Base-by-base conservation (phyloP, 495 filamentous ascomycete species). In the Lophium mytilinum region DNA sequence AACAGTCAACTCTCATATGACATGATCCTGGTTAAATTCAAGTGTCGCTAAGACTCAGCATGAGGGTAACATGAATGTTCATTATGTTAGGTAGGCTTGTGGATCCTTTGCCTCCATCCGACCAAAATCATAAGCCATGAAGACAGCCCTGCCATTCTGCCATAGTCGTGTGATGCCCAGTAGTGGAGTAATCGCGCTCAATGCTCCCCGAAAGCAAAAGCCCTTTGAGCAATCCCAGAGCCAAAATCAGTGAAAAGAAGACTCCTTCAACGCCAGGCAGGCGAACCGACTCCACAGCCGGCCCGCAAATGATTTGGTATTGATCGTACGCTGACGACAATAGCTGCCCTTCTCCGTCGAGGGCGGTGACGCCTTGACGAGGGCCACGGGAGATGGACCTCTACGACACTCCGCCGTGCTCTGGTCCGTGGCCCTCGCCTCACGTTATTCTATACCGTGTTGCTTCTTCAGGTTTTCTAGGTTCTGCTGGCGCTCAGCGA, bases 391-490 rank as follows among this genome's bases (percentile, higher is more conserved):
- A 58, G 53, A 42, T 30, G 34, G 10, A 47, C 48, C 59, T 45
- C 43, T 61, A 36, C 62, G 52, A 19, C 55, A 46, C 45, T 47
- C 50, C 52, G 15, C 18, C 40, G 55, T 58, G 18, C 40, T 55
- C 54, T 55, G 35, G 37, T 57, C 55, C 35, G 56, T 56, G 63
- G 63, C 61, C 64, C 64, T 64, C 64, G 59, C 69, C 62, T 66
- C 33, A 64, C 63, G 76, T 91, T 85, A 98, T 83, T 96, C 94
- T 80, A 98, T 98, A 68, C 90, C 91, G 74, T 98, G 89, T 71
- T 97, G 88, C 70, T 85, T 84, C 78, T 98, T 98, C 76, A 96
- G 81, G 77, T 88, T 88, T 83, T 96, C 93, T 85, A 98, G 80
- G 77, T 92, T 94, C 69, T 95, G 87, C 75, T 95, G 88, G 73